Percentiles rank a stretch among this genome's conserved stretches.
These are phyloP conservation scores for Xylaria sp. DNA, from an alignment of 2,329 filamentous ascomycete species.

Conservation along the genomic window DNA sequence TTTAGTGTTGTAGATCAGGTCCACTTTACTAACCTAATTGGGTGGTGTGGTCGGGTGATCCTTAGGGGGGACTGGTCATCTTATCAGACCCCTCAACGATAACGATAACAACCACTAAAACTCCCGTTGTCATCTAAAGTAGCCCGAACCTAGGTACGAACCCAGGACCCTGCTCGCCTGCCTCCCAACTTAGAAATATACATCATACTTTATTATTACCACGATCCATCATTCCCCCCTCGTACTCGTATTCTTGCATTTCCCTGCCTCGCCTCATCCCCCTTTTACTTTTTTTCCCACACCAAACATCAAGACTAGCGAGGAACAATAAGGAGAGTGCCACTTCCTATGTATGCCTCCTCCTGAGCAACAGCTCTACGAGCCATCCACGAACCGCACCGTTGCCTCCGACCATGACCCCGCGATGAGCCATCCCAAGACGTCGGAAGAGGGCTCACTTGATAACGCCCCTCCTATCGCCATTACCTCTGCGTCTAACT, in stretches of 20 bases:
- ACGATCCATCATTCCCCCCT: conserved; percentile 1
- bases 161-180: conserved; percentile 1
- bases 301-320: not conserved
- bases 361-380: conserved; percentile 42
- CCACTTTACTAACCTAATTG: no score
- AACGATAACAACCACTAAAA: conserved; percentile 34
- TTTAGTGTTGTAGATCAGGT: not conserved
- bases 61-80: no score
- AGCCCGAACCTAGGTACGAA: not conserved
- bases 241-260: not conserved
- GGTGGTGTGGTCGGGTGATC: no score
- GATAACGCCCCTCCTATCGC: conserved; percentile 37
- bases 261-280: not conserved
- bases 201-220: not conserved
- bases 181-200: not conserved
- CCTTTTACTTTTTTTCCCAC: not conserved
- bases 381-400: conserved; percentile 40
- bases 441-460: conserved; percentile 38
- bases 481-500: conserved; percentile 17
- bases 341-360: conserved; percentile 46
- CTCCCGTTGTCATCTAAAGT: conserved; percentile 5
- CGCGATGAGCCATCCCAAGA: conserved; percentile 48
- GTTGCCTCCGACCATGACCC: conserved; percentile 46
- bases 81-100: conserved; percentile 17
- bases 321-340: conserved; percentile 7